These are phyloP conservation scores for Castanopsis chinensis DNA, from an alignment of 306 rosid genomes.

Conservation along the genomic window DNA sequence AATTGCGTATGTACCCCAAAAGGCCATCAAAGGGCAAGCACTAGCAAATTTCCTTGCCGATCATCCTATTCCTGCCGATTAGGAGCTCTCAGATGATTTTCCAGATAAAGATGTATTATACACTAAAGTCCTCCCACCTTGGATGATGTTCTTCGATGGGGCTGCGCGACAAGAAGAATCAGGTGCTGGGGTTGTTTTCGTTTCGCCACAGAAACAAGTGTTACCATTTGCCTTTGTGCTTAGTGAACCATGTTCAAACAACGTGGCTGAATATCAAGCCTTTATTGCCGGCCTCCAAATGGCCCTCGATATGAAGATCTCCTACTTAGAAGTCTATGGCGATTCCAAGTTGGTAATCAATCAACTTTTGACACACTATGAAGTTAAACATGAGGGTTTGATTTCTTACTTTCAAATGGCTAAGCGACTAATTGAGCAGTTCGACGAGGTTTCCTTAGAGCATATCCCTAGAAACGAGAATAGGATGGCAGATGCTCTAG, in stretches of 20 bases:
- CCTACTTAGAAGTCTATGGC: too few relatives aligned
- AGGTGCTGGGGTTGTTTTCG: neutral
- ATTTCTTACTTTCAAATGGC: too few relatives aligned
- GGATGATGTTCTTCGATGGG: neutral
- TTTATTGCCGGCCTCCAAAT: neutral
- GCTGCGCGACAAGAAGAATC: neutral
- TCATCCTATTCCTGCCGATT: too few relatives aligned
- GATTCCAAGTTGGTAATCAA: neutral
- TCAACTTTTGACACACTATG: neutral
- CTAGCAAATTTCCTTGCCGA: too few relatives aligned
- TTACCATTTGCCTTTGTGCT: neutral
- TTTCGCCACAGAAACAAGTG: neutral
- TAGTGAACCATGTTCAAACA: neutral
- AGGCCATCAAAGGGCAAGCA: too few relatives aligned
- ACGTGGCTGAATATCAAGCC: neutral
- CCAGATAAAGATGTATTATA: neutral
- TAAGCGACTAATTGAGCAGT: too few relatives aligned
- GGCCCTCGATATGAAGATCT: neutral
- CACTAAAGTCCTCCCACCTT: neutral
- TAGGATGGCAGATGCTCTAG: too few relatives aligned
- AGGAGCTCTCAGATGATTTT: too few relatives aligned
- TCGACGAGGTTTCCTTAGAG: too few relatives aligned
- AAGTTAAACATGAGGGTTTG: neutral
- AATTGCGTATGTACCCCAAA: too few relatives aligned
- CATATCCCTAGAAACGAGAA: too few relatives aligned